Percentiles rank a stretch among this genome's conserved stretches.
Evolutionary conservation across 202 grass and related monocot genomes (phyloP).

Genomic region (Saccharum hybrid): DNA sequence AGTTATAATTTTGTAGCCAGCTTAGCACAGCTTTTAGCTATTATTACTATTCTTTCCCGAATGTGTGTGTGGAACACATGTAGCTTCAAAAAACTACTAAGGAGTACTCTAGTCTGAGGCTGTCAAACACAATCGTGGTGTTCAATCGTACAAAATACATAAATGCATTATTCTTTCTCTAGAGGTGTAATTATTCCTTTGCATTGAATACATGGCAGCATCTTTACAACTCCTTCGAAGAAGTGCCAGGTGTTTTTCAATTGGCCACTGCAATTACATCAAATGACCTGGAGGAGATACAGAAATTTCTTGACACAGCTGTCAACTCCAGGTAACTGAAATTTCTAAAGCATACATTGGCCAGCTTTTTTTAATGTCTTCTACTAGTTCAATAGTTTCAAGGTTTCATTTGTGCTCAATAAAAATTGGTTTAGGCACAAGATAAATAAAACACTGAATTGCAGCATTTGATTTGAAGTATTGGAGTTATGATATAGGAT

Average conservation of each 20-base stretch:
- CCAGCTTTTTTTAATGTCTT: conserved; percentile 28
- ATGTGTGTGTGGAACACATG: background rate
- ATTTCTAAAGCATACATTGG: conserved; percentile 25
- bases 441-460: background rate
- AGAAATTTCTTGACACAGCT: conserved; percentile 94
- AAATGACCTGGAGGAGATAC: conserved; percentile 95
- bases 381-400: background rate
- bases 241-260: conserved; percentile 88
- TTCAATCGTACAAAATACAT: conserved; percentile 15
- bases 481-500: background rate
- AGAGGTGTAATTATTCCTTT: conserved; percentile 42
- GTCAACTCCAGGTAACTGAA: conserved; percentile 84
- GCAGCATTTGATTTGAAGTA: background rate
- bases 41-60: conserved; percentile 9
- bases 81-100: conserved; percentile 22
- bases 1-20: conserved; percentile 12
- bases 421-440: background rate
- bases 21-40: background rate
- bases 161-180: conserved; percentile 14
- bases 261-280: conserved; percentile 98
- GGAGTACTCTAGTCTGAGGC: conserved; percentile 10
- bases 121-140: conserved; percentile 9
- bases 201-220: conserved; percentile 62
- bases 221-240: conserved; percentile 89
- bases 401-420: background rate